Evolutionary conservation across 768 basidiomycete species (phyloP), one percentile per base, ranked within the genome.

Genomic region (Chlorophyllum brunneum): DNA sequence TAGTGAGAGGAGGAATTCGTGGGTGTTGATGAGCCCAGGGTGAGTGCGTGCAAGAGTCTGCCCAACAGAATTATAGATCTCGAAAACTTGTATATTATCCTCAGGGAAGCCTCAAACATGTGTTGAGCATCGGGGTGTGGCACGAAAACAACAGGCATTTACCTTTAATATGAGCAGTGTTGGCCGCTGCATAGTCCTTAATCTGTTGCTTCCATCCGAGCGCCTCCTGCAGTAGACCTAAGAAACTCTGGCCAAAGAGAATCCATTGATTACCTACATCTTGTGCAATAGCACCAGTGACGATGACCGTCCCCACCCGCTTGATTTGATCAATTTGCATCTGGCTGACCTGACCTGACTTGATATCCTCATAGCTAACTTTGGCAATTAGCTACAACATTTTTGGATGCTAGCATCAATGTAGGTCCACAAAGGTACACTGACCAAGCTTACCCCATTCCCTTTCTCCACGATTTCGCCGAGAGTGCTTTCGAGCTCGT

Each of bases 41-140:
- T 91, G 86, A 0, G 85, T 80, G 30, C 88, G 82, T 1, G 86
- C 89, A n/a, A 64, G 63, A 1, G 82, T 75, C 63, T 90, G 88
- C 11, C 78, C 60, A 37, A 69, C 72, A 3, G 82, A 78, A 66
- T 88, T 85, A 71, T 90, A 90, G 11, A 90, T 61, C 59, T 90
- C 88, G 61, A 76, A 90, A 5, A 80, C 85, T 65, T 89, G 85
- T 43, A 85, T 80, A 56, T 88, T 75, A 31, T 81, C 74, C 2
- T 72, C 67, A 0, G 88, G 88, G 57, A 81, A 86, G 5, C 88
- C 86, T 86, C 1, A 37, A 4, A 5, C 43, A 24, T 39, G 72
- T 18, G 15, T 24, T 31, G 23, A 18, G 5, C 10, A 16, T 20
- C n/a, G n/a, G n/a, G n/a, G n/a, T 30, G 88, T 67, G 7, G 83